Base-by-base conservation (phyloP, 306 rosid species). In the Rosa multiflora region DNA sequence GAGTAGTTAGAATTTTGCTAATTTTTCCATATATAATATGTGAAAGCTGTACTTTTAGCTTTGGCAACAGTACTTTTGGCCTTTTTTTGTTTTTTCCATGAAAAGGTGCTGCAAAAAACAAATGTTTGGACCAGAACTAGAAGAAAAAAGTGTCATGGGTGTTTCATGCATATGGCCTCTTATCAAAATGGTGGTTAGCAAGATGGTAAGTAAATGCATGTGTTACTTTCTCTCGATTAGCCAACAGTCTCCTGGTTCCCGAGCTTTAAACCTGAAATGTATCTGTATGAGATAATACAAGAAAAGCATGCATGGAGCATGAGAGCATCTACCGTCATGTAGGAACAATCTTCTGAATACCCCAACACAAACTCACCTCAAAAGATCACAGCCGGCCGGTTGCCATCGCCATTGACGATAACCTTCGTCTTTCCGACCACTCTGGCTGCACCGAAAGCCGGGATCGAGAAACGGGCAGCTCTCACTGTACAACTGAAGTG, bases 371-470 rank as follows among this genome's bases (percentile, higher is more conserved):
- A 29, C 26, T n/a, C 68, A 96, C 99, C 96, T 84, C 8, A 92
- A 95, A 76, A 96, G 86, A 76, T 88, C 79, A 72, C 94, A 93
- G 72, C 78, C 88, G 1, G 83, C 75, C 1, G 97, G 97, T 42
- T 90, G 93, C 98, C 97, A 93, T 72, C 91, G 83, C 99, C 99
- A 90, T 74, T 85, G 77, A 4, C 87, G 89, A 61, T 77, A 93
- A 20, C 72, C 83, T 2, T 86, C 68, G 78, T 91, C 86, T 67
- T 49, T 85, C 37, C 99, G 83, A 8, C 98, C 96, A 44, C 85
- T 93, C 42, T 48, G 84, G 48, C 23, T 75, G 82, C 99, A 96
- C 79, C 91, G 93, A 73, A 96, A 96, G 13, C 99, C 99, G 0
- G 94, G 94, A 83, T 96, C 99, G 20, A 93, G 87, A 79, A 91